phyloP scores from a whole-genome alignment of 1,284 basidiomycete species.

The Apiotrichum porosum region DNA sequence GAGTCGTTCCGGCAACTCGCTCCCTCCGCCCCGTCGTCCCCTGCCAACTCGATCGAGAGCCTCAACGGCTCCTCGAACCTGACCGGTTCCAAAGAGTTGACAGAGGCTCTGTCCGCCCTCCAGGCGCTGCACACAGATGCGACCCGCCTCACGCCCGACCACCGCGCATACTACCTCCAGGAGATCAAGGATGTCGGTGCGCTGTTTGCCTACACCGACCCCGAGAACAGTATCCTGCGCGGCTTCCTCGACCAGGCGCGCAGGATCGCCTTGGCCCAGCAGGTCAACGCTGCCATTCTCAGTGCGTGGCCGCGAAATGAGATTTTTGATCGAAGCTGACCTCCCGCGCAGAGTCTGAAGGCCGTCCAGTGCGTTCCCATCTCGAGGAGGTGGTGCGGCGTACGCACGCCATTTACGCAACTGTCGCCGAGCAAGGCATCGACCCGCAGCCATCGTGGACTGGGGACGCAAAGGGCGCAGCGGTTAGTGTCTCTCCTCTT shows the following conservation, averaged over 20 bases:
- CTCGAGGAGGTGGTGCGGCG: conserved; percentile 31
- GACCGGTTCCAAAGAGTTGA: conserved; percentile 17
- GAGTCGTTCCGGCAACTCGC: conserved; percentile 25
- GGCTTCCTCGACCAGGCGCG: conserved; percentile 44
- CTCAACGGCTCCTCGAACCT: conserved; percentile 5
- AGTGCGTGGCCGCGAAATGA: conserved; percentile 30
- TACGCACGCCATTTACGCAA: conserved; percentile 26
- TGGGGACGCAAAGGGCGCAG: conserved; percentile 12
- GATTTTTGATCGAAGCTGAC: neutral
- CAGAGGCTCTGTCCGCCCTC: conserved; percentile 29
- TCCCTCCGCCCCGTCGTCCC: conserved; percentile 23
- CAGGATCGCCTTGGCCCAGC: conserved; percentile 41
- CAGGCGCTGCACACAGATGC: conserved; percentile 39
- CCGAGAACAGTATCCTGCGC: conserved; percentile 40
- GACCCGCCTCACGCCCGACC: conserved; percentile 29
- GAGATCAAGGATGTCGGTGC: conserved; percentile 47
- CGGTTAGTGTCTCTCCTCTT: conserved; percentile 2
- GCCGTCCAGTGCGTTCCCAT: conserved; percentile 21
- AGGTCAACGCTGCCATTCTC: conserved; percentile 46
- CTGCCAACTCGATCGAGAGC: conserved; percentile 18
- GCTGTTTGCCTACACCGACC: conserved; percentile 45
- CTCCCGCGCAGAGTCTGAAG: conserved; percentile 23
- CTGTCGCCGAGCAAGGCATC: conserved; percentile 26
- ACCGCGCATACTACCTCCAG: conserved; percentile 38
- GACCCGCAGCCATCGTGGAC: conserved; percentile 36